Conservation (phyloP, 1,284 basidiomycete genomes). For the Trichosporon sp. region DNA sequence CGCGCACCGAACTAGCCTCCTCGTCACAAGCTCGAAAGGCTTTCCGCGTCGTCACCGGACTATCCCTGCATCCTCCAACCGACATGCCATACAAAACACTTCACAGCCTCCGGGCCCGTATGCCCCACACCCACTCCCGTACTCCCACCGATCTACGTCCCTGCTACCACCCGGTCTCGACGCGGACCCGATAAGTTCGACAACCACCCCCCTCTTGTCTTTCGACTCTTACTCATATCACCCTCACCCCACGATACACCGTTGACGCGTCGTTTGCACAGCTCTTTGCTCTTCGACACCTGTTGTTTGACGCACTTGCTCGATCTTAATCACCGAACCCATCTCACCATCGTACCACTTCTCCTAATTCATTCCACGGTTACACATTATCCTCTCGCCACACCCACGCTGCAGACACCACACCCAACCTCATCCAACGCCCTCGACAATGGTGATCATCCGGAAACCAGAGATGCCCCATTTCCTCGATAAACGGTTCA, state of each 20-base stretch:
- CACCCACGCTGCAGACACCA: not conserved
- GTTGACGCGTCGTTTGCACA: not conserved
- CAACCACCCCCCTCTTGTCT: not conserved
- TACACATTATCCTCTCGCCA: not conserved
- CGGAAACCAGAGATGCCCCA: not conserved
- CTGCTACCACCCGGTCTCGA: not conserved
- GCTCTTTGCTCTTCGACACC: not conserved
- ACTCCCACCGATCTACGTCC: not conserved
- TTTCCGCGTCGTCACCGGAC: not conserved
- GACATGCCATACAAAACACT: not conserved
- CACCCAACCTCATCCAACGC: not conserved
- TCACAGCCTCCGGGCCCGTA: not conserved
- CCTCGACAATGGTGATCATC: not conserved
- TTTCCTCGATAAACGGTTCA: not conserved
- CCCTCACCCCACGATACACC: not conserved
- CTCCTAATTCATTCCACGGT: not conserved
- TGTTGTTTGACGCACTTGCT: not conserved
- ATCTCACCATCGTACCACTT: not conserved
- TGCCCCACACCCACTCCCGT: not conserved
- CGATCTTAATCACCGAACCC: not conserved
- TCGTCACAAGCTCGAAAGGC: not conserved
- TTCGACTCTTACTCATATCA: not conserved
- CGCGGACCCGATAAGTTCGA: not conserved
- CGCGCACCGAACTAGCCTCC: not conserved
- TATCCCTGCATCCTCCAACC: not conserved